Evolutionary conservation across 2,329 filamentous ascomycete genomes (phyloP), one percentile per base, ranked within the genome.

Genomic region (Colletotrichum caudatum): DNA sequence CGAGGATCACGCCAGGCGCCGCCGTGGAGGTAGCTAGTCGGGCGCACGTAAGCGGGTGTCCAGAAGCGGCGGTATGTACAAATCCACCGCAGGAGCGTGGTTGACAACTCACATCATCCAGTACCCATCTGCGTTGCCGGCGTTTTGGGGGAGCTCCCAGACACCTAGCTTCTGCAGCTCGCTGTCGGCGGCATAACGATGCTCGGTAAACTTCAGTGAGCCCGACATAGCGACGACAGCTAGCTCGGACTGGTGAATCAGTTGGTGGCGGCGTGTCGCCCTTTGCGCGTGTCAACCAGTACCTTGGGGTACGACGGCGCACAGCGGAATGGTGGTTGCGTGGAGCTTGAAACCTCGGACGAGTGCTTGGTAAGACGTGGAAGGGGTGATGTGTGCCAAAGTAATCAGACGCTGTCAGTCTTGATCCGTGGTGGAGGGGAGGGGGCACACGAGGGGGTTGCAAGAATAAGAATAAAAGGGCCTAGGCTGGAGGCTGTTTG

Each of bases 1-100:
- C 80, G 80, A 53, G 89, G 88, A 78, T 91, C 90, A 69, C 89
- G 84, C 89, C 89, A 91, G 72, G 85, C 89, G 73, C 89, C 89
- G 74, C 89, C 89, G 77, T 91, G 89, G 76, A 91, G 84, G 78
- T 85, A 90, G 71, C 84, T 83, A 69, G 18, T 29, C 18, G 41
- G 11, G 39, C 33, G 12, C 39, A 16, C 39, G 59, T 63, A 14
- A 60, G 39, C n/a, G 44, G 29, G 20, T 44, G 9, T 41, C 33
- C 58, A 29, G 11, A 44, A 35, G 44, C 12, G 35, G 51, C 39
- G 41, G 35, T 6, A 14, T 26, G 39, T 3, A 9, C 14, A 29
- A 69, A 37, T 8, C 20, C 23, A 23, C 59, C 39, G 23, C 16
- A 44, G 37, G 48, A 46, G 37, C 11, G 11, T 26, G 48, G 11